phyloP scores from a whole-genome alignment of 495 filamentous ascomycete genomes.

The Beverwykella pulmonaria region DNA sequence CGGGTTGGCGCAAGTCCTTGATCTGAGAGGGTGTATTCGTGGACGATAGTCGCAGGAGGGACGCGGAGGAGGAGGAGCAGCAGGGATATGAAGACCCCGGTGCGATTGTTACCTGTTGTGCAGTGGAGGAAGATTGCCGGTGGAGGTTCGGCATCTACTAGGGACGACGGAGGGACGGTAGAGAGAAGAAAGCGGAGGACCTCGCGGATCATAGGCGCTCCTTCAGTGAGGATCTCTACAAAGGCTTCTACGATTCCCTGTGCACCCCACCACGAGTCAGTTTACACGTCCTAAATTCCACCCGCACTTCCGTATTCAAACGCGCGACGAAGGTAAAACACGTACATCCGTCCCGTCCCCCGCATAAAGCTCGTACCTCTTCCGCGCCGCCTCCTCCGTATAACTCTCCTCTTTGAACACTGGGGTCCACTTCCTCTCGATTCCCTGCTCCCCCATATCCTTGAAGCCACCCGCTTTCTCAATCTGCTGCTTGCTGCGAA shows the following conservation, averaged over 20 bases:
- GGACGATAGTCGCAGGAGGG: neutral
- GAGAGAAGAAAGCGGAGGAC: conserved; percentile 6
- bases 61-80: conserved; percentile 27
- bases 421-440: conserved; percentile 27
- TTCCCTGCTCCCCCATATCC: conserved; percentile 18
- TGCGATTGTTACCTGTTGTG: conserved; percentile 38
- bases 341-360: conserved; percentile 29
- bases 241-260: conserved; percentile 36
- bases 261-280: neutral
- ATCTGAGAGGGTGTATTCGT: conserved; percentile 33
- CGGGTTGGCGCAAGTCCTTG: conserved; percentile 29
- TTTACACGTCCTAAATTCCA: neutral
- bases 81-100: conserved; percentile 29
- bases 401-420: conserved; percentile 33
- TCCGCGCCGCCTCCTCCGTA: conserved; percentile 28
- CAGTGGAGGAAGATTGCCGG: conserved; percentile 32
- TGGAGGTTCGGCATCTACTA: neutral
- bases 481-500: conserved; percentile 33
- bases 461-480: conserved; percentile 25
- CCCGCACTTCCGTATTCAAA: too few species aligned
- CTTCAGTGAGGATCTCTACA: conserved; percentile 29
- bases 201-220: conserved; percentile 16
- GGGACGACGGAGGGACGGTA: neutral
- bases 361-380: conserved; percentile 34
- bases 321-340: neutral